Base-by-base conservation (phyloP, 2,329 filamentous ascomycete genomes). In the Talaromyces sp. region DNA sequence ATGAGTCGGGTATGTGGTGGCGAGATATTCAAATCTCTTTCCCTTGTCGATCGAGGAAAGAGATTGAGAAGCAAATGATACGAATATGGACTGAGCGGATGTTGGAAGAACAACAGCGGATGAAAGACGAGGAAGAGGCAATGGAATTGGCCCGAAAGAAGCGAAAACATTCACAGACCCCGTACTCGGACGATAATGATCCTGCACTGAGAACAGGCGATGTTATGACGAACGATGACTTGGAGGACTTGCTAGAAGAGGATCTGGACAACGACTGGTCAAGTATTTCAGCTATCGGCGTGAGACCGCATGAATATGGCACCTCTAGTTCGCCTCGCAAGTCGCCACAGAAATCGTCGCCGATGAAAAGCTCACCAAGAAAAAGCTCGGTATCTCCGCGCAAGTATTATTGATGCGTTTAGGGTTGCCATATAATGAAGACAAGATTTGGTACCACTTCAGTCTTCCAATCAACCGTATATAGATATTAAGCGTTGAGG, bases 1-100 rank as follows among this genome's bases (percentile, higher is more conserved):
- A 71, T 57, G 63, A 71, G 61, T 62, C 67, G 17, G 73, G 70
- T 59, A 67, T 77, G n/a, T 70, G 69, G 45, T 78, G 76, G 76
- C 22, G 66, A 65, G 68, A 67, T 22, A 71, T 78, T 37, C 70
- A 69, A 49, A 62, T 64, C 19, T 64, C 67, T n/a, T 63, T 78
- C n/a, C 73, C 73, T 7, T 68, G 69, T 35, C 72, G 75, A 25
- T 70, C 73, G 17, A 68, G 68, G 50, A 65, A 69, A 22, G 75
- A 77, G 61, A 69, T 77, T 35, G 75, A 78, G 62, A 74, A 73
- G 65, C 71, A 77, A 59, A 63, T 77, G 62, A 66, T 78, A 64
- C 69, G 70, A 61, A 68, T 73, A 27, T 78, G 74, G 73, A 71
- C 68, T 52, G 70, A 70, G 11, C 69, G 35, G 22, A 22, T 39